Percentiles rank a stretch among this genome's conserved stretches.
Evolutionary conservation across 306 rosid genomes (phyloP).

Genomic region (Trifolium pratense): DNA sequence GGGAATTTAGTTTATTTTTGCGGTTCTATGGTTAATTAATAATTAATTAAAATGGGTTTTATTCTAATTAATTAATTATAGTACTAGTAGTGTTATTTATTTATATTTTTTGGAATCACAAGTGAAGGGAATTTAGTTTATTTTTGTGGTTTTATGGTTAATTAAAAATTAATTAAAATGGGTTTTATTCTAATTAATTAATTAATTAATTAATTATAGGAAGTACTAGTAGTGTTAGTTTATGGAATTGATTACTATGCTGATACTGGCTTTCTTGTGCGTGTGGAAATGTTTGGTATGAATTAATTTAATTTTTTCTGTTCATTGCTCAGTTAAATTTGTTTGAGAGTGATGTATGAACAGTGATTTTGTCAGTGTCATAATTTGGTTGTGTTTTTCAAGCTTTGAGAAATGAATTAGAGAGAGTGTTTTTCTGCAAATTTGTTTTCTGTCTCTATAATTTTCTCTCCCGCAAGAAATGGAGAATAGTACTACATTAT

Average conservation of each 20-base stretch:
- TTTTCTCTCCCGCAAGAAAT: constrained; percentile 32
- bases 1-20: no score
- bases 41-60: no score
- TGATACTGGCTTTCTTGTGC: constrained; percentile 11
- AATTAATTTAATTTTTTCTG: constrained; percentile 20
- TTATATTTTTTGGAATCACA: no score
- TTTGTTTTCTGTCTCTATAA: constrained; percentile 3
- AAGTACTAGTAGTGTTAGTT: constrained; percentile 8
- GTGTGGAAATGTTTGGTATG: constrained; percentile 15
- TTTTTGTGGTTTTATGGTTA: background rate
- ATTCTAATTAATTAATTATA: no score
- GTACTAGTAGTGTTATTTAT: no score
- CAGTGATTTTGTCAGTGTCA: constrained; percentile 28
- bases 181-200: constrained; percentile 18
- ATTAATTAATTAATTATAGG: no score
- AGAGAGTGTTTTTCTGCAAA: background rate
- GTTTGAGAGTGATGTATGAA: constrained; percentile 29
- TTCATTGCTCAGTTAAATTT: background rate
- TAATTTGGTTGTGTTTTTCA: background rate
- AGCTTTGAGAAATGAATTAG: background rate
- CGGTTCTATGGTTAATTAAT: no score
- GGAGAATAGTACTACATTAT: constrained; percentile 5
- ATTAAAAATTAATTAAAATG: constrained; percentile 21
- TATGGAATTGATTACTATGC: background rate
- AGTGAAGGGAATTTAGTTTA: constrained; percentile 6